Evolutionary conservation across 495 filamentous ascomycete species (phyloP).

Genomic region (Xylaria venustula): DNA sequence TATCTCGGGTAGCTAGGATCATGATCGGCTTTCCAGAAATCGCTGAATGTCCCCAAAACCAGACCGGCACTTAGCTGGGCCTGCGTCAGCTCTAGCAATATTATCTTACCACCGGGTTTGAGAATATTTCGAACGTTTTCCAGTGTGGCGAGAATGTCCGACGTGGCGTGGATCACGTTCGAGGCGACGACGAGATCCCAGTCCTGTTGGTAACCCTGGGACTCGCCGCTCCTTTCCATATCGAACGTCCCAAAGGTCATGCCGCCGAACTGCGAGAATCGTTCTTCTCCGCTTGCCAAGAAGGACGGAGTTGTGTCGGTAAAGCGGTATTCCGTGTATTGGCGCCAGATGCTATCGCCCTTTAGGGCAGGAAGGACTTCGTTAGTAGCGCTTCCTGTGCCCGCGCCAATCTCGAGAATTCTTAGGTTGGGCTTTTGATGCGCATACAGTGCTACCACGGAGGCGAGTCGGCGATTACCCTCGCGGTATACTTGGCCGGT

Average conservation of each 20-base stretch:
- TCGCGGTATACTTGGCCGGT: background rate
- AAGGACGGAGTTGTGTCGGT: background rate
- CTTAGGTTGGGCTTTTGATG: background rate
- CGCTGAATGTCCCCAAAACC: constrained; percentile 34
- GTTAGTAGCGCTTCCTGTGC: background rate
- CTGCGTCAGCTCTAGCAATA: background rate
- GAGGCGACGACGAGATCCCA: constrained; percentile 33
- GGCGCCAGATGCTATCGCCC: background rate
- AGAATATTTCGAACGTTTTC: constrained; percentile 28
- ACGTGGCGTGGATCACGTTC: constrained; percentile 41
- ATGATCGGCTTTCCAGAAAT: constrained; percentile 47
- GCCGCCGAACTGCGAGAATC: background rate
- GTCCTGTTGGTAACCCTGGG: constrained; percentile 20
- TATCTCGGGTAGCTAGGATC: constrained; percentile 27
- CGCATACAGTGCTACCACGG: background rate
- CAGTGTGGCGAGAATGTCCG: constrained; percentile 27
- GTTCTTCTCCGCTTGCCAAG: background rate
- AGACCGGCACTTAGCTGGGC: background rate
- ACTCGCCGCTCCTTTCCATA: background rate
- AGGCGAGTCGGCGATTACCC: background rate
- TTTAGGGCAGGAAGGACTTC: background rate
- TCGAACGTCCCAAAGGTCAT: background rate
- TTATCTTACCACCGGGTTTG: background rate
- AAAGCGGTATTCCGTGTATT: background rate
- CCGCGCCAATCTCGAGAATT: background rate